Percentiles rank a stretch among this genome's conserved stretches.
Conservation (phyloP, 331 rosid genomes). For the Malus hybrid region DNA sequence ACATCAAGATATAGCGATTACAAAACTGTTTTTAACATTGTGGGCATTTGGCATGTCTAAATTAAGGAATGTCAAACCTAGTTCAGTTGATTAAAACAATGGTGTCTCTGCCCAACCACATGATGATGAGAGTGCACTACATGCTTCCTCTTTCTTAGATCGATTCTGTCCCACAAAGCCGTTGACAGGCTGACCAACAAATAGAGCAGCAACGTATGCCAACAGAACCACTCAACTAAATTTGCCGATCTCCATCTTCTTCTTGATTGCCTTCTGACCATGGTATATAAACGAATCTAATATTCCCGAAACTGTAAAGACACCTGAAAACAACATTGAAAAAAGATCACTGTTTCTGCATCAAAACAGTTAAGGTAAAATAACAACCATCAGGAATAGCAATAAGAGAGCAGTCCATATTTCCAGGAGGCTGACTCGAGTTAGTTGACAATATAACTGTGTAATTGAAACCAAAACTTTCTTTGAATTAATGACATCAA, state of each 20-base stretch:
- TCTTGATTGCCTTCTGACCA: constrained; percentile 93
- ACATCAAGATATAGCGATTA: constrained; percentile 24
- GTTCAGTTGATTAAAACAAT: constrained; percentile 4
- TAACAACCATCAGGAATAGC: no score
- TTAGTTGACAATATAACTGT: neutral
- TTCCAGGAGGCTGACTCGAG: neutral
- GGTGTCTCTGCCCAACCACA: constrained; percentile 15
- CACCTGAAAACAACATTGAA: constrained; percentile 36
- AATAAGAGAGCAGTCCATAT: no score
- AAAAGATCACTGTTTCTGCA: constrained; percentile 1
- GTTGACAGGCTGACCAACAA: constrained; percentile 20
- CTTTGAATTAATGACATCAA: no score
- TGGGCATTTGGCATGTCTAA: constrained; percentile 9
- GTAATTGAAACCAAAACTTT: no score
- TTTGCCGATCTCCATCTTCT: constrained; percentile 97
- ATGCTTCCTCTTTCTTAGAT: constrained; percentile 20
- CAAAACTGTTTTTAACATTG: constrained; percentile 5
- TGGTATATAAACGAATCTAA: constrained; percentile 93
- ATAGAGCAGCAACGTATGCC: constrained; percentile 15
- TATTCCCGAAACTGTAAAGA: constrained; percentile 94
- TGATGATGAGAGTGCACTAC: constrained; percentile 25
- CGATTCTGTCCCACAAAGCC: constrained; percentile 34
- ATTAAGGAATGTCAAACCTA: constrained; percentile 10
- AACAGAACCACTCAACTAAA: constrained; percentile 40
- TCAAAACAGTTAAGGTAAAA: neutral